A percentile compares a stretch with the other conserved stretches of the same genome.
Conservation (phyloP, 225 moss, liverwort and hornwort species). For the Neckera pumila region DNA sequence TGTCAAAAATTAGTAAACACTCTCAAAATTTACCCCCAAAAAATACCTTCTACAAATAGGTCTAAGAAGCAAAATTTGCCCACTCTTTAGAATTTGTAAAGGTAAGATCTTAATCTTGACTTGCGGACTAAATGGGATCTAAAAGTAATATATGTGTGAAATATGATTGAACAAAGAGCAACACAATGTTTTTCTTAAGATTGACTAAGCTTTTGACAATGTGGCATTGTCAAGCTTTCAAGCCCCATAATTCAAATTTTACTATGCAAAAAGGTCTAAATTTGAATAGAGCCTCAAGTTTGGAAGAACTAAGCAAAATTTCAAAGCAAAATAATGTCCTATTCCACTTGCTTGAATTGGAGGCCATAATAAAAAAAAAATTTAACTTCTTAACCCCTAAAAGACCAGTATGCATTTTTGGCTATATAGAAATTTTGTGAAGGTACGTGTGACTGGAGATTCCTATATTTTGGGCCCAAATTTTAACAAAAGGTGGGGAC, state of each 20-base stretch:
- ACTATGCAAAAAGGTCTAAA: neutral
- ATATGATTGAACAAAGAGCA: neutral
- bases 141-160: neutral
- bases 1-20: neutral
- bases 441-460: too few species aligned
- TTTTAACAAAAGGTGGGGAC: too few species aligned
- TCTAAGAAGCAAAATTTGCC: neutral
- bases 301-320: neutral
- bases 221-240: accelerated
- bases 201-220: neutral
- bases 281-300: neutral
- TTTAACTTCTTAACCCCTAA: too few species aligned
- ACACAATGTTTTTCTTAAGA: neutral
- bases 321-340: too few species aligned
- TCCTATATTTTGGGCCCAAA: too few species aligned
- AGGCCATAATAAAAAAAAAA: neutral
- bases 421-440: too few species aligned
- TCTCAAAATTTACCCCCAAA: neutral
- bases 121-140: neutral
- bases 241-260: neutral
- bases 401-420: too few species aligned
- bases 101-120: accelerated
- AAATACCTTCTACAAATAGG: neutral
- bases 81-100: neutral
- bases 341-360: accelerated